phyloP scores from a whole-genome alignment of 2,329 filamentous ascomycete genomes.

The Didymella glomerata region DNA sequence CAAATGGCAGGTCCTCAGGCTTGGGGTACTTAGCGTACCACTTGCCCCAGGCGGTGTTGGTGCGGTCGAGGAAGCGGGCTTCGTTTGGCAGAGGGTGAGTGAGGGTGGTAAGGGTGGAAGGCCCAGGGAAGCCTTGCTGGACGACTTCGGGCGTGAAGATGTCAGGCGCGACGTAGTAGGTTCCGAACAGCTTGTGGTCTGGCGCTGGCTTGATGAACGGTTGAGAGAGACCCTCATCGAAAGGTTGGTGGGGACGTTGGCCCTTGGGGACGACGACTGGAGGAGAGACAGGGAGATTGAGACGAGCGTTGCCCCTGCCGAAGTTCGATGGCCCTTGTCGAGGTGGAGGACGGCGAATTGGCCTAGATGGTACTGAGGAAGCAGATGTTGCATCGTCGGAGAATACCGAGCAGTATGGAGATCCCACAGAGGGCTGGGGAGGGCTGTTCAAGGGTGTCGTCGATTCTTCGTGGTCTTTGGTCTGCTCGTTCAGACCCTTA shows the following conservation, averaged over 20 bases:
- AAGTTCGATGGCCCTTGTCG: background rate
- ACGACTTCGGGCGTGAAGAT: constrained; percentile 15
- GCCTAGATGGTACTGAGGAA: background rate
- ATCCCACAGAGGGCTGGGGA: background rate
- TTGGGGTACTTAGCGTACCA: constrained; percentile 16
- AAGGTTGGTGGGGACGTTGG: background rate
- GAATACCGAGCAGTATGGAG: background rate
- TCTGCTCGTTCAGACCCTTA: background rate
- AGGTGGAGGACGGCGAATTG: background rate
- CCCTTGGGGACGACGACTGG: background rate
- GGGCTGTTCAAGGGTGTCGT: background rate
- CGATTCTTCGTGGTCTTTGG: background rate
- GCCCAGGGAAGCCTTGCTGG: constrained; percentile 20
- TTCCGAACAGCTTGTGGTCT: constrained; percentile 12
- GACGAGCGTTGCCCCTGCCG: constrained; percentile 7
- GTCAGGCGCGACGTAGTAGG: constrained; percentile 16
- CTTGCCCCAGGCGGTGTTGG: constrained; percentile 17
- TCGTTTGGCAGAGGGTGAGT: constrained; percentile 9
- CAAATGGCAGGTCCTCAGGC: constrained; percentile 17
- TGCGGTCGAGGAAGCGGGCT: constrained; percentile 19
- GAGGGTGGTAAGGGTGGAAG: background rate
- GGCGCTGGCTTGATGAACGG: constrained; percentile 10
- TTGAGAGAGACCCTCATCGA: background rate
- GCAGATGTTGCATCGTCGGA: background rate
- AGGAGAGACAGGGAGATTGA: constrained; percentile 5